phyloP scores from a whole-genome alignment of 1,284 basidiomycete species.

The Cutaneotrichosporon curvatum region DNA sequence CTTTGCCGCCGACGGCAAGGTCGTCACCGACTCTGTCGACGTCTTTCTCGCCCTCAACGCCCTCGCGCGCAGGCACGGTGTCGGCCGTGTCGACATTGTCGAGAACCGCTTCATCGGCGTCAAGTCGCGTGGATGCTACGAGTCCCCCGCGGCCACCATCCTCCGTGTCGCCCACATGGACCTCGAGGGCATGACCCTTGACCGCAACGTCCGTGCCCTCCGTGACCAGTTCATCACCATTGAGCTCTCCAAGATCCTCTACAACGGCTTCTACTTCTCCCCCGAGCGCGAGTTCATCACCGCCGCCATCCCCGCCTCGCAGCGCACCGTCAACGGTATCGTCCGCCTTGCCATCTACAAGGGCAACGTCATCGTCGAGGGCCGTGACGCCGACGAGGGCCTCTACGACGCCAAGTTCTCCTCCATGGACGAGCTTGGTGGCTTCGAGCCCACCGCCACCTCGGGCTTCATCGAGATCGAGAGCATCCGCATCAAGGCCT shows the following conservation, averaged over 20 bases:
- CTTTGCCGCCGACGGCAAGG: conserved; percentile 49
- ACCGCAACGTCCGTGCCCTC: conserved; percentile 90
- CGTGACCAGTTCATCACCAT: conserved; percentile 92
- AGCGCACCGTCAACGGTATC: conserved; percentile 90
- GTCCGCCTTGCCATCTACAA: conserved; percentile 91
- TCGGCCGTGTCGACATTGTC: conserved; percentile 96
- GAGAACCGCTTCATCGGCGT: conserved; percentile 99
- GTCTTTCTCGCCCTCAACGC: conserved; percentile 90
- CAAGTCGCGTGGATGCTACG: conserved; percentile 98
- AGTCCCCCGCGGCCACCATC: conserved; percentile 93
- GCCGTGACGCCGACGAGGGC: conserved; percentile 78
- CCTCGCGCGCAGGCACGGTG: conserved; percentile 87
- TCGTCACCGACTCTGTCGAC: conserved; percentile 84
- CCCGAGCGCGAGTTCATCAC: conserved; percentile 95
- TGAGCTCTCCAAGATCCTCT: conserved; percentile 82
- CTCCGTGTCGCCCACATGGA: conserved; percentile 93
- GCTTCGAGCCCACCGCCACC: conserved; percentile 88
- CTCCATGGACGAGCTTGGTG: conserved; percentile 99
- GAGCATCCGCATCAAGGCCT: conserved; percentile 94
- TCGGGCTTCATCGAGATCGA: conserved; percentile 92
- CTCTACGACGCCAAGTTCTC: conserved; percentile 94
- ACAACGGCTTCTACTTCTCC: conserved; percentile 90
- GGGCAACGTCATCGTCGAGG: conserved; percentile 92
- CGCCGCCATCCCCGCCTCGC: conserved; percentile 79
- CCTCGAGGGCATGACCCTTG: conserved; percentile 92